Base-by-base conservation (phyloP, 352 stramenopile species). In the Globisporangium canariense region DNA sequence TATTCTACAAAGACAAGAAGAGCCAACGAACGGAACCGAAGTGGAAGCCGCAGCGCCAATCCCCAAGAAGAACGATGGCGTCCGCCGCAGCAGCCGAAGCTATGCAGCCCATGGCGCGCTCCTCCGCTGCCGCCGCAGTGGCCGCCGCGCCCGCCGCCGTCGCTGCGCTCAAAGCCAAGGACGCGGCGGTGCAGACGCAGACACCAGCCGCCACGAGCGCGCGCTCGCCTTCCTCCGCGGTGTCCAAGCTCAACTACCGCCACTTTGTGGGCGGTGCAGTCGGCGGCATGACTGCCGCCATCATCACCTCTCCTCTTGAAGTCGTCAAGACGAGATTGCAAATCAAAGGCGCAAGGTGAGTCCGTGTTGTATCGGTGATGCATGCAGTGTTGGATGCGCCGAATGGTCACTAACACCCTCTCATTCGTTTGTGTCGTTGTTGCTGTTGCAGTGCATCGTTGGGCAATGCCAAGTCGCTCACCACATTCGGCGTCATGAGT, bases 301-400 rank as follows among this genome's bases (percentile, higher is more conserved):
- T 93, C 52, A 79, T 95, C 70, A 95, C 86, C 58, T 95, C 84
- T 36, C 86, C 86, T 18, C 69, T 95, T 32, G 86, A 95, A 60
- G 81, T 95, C 2, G 84, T 95, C 52, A 93, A 93, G 80, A 95
- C 86, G 60, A 82, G 86, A 9, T 67, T 95, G 67, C 86, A 95
- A 69, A 92, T 92, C 56, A 79, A 79, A 34, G 74, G 72, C 18
- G 79, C 80, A 46, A 78, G 79, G 86, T 94, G 60, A 16, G 71
- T 43, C 3, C 11, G 9, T 16, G 9, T 9, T 58, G 34, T 10
- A 1, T 46, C 13, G 11, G 50, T 38, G 40, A 2, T 22, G 36
- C 7, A 16, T 18, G 28, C 16, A 47, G 45, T 58, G 28, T 43
- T 18, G 30, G 28, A 53, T 57, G 18, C 41, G 28, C 28, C 43